Percentiles rank a stretch among this genome's conserved stretches.
phyloP scores from a whole-genome alignment of 768 basidiomycete species.

The Mycena olivaceomarginata region DNA sequence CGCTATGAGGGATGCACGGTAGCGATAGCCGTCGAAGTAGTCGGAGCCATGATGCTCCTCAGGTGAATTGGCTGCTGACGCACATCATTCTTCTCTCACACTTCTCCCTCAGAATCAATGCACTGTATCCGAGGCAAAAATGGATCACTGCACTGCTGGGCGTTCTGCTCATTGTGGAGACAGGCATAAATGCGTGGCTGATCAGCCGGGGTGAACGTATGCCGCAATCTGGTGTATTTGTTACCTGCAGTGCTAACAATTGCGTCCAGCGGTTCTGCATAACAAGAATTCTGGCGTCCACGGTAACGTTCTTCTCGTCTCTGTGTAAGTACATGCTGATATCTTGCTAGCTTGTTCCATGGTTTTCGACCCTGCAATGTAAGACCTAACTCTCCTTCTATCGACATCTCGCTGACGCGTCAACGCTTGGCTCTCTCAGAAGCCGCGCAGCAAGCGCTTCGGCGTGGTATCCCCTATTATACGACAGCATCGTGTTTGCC shows the following conservation, averaged over 20 bases:
- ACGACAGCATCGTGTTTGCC: conserved; percentile 52
- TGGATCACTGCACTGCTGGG: conserved; percentile 49
- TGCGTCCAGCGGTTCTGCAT: conserved; percentile 34
- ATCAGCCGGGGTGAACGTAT: conserved; percentile 55
- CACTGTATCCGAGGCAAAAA: conserved; percentile 49
- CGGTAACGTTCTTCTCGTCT: conserved; percentile 14
- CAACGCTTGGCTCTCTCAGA: conserved; percentile 33
- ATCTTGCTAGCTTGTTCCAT: conserved; percentile 57
- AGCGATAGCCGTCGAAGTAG: conserved; percentile 60
- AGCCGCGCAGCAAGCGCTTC: conserved; percentile 52
- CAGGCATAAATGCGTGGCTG: conserved; percentile 57
- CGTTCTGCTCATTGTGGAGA: conserved; percentile 48
- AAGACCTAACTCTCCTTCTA: not conserved
- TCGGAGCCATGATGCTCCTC: conserved; percentile 66
- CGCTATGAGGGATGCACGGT: conserved; percentile 62
- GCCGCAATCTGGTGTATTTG: conserved; percentile 17
- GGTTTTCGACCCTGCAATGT: conserved; percentile 57
- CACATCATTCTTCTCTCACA: not conserved
- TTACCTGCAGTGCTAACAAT: not conserved
- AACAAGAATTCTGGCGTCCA: conserved; percentile 39
- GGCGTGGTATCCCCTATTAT: conserved; percentile 54
- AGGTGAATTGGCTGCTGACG: conserved; percentile 42
- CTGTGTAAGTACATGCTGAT: not conserved
- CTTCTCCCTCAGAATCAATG: conserved; percentile 49
- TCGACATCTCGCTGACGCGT: not conserved